These are phyloP conservation scores for Phytophthora gonapodyides DNA, from an alignment of 352 stramenopile genomes.

Conservation along the genomic window DNA sequence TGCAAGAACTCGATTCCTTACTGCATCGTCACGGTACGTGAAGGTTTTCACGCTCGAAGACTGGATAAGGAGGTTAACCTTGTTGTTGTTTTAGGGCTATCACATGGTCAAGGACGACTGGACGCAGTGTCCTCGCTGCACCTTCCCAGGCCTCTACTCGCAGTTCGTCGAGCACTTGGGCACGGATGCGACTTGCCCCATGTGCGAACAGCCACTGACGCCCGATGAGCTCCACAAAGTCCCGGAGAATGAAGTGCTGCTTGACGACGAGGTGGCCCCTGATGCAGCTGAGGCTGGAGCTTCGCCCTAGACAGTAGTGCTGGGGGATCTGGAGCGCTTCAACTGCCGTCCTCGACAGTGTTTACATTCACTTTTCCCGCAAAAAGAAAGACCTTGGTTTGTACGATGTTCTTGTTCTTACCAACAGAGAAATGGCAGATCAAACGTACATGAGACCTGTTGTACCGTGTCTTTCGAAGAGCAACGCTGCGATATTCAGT, in stretches of 20 bases:
- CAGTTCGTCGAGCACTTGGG: conserved; percentile 86
- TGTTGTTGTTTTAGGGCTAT: conserved; percentile 58
- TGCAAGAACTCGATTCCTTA: conserved; percentile 94
- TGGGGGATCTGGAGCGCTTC: too few species aligned
- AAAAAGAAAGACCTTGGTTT: too few species aligned
- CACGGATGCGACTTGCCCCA: conserved; percentile 69
- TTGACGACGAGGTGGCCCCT: conserved; percentile 36
- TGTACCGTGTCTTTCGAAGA: too few species aligned
- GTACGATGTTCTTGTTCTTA: too few species aligned
- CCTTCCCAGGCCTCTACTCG: conserved; percentile 90
- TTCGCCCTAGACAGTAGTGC: conserved; percentile 15
- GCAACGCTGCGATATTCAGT: too few species aligned
- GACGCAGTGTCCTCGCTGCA: conserved; percentile 88
- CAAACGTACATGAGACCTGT: too few species aligned
- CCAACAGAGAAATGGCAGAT: too few species aligned
- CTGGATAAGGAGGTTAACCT: not conserved
- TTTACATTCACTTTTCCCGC: too few species aligned
- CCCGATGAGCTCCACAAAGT: conserved; percentile 38
- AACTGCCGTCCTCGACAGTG: too few species aligned
- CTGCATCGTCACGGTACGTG: conserved; percentile 88
- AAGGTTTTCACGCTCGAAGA: not conserved
- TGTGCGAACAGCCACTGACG: conserved; percentile 70
- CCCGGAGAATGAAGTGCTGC: conserved; percentile 50
- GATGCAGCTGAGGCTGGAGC: conserved; percentile 20
- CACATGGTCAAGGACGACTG: conserved; percentile 95